These are phyloP conservation scores for Saccharata proteae DNA, from an alignment of 2,329 filamentous ascomycete genomes.

Conservation along the genomic window DNA sequence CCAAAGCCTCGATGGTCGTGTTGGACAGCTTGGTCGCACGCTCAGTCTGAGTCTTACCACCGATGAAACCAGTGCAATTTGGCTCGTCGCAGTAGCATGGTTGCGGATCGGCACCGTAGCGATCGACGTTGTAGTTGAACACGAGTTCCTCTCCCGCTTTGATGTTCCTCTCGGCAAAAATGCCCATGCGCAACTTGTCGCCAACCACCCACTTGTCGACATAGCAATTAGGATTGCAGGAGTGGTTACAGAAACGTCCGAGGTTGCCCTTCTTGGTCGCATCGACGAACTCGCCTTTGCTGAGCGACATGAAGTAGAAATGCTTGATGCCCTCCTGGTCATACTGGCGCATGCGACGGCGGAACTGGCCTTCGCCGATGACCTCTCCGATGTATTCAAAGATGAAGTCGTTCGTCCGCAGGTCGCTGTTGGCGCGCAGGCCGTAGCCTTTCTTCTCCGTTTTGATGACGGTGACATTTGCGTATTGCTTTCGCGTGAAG, in stretches of 20 bases:
- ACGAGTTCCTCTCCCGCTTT: constrained; percentile 86
- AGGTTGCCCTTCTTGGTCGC: constrained; percentile 94
- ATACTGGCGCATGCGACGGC: constrained; percentile 82
- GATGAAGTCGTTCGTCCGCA: constrained; percentile 80
- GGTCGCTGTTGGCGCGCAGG: constrained; percentile 64
- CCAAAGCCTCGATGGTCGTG: constrained; percentile 85
- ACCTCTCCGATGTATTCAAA: constrained; percentile 98
- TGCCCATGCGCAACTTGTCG: constrained; percentile 96
- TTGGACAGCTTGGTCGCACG: constrained; percentile 83
- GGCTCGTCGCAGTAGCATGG: constrained; percentile 91
- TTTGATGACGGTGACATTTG: constrained; percentile 86
- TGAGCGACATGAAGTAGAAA: constrained; percentile 99
- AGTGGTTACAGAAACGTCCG: constrained; percentile 96
- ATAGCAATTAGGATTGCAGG: constrained; percentile 96
- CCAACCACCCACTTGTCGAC: constrained; percentile 99
- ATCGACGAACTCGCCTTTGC: constrained; percentile 91
- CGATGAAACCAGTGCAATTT: constrained; percentile 93
- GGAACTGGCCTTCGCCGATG: constrained; percentile 84
- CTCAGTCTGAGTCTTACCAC: constrained; percentile 94
- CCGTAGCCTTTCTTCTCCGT: constrained; percentile 97
- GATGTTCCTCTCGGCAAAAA: constrained; percentile 80
- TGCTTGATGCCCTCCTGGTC: constrained; percentile 96
- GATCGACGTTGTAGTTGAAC: constrained; percentile 99
- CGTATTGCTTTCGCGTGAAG: constrained; percentile 83
- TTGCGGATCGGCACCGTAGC: constrained; percentile 92